Conservation (phyloP, 2,329 filamentous ascomycete species). For the Exophiala spinifera region DNA sequence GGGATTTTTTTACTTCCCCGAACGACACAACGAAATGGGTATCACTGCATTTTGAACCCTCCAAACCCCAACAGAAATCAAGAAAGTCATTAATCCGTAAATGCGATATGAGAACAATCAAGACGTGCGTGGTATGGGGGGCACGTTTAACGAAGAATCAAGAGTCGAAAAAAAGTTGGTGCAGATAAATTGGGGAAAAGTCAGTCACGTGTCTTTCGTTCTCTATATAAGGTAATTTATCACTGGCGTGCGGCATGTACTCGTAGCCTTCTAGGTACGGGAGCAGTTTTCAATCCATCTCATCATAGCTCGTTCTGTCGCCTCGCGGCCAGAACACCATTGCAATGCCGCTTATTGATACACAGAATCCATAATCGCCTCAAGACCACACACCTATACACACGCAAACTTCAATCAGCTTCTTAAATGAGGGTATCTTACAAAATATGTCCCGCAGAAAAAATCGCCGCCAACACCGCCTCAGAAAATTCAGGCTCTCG, state of each 20-base stretch:
- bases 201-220: background rate
- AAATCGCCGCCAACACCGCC: background rate
- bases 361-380: background rate
- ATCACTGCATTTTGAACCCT: background rate
- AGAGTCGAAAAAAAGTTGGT: too few species aligned
- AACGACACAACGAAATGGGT: background rate
- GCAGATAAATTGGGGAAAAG: background rate
- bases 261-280: too few species aligned
- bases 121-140: background rate
- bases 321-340: background rate
- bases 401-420: background rate
- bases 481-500: background rate
- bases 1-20: too few species aligned
- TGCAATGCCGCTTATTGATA: constrained; percentile 8
- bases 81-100: background rate
- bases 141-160: background rate
- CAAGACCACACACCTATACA: background rate
- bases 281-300: too few species aligned
- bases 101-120: too few species aligned
- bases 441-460: background rate
- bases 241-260: too few species aligned
- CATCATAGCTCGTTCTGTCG: background rate
- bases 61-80: background rate
- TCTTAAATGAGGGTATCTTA: constrained; percentile 18
- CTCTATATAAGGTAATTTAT: too few species aligned